A percentile compares a stretch with the other conserved stretches of the same genome.
Evolutionary conservation across 169 alveolate genomes (phyloP).

Genomic region (Cryptosporidium meleagridis): DNA sequence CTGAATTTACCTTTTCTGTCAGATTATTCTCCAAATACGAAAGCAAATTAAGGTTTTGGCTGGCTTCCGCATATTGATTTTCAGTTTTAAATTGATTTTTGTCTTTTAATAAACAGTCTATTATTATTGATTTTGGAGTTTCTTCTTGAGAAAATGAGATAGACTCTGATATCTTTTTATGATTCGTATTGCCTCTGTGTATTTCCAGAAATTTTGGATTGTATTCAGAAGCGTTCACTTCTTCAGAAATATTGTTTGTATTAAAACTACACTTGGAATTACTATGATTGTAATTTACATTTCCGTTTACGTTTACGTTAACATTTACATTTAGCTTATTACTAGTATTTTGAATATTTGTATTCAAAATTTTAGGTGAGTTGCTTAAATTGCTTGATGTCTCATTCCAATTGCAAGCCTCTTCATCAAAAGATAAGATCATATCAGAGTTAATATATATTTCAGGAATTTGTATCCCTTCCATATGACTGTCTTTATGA

Average conservation of each 20-base stretch:
- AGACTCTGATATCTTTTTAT: neutral
- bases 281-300: conserved; percentile 42
- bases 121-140: neutral
- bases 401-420: conserved; percentile 45
- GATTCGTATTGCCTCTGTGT: neutral
- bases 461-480: conserved; percentile 62
- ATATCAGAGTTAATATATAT: conserved; percentile 71
- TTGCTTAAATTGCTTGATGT: neutral
- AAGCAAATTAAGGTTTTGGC: neutral
- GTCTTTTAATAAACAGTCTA: conserved; percentile 5
- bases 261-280: neutral
- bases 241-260: conserved; percentile 16
- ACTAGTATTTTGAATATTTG: conserved; percentile 38
- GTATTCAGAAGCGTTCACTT: neutral
- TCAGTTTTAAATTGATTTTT: conserved; percentile 19
- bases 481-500: conserved; percentile 33
- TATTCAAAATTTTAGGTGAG: conserved; percentile 26
- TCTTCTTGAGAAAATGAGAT: conserved; percentile 25
- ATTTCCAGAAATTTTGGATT: neutral
- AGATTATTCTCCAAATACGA: conserved; percentile 6
- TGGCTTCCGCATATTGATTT: neutral
- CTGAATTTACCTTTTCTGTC: neutral
- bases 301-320: conserved; percentile 50
- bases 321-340: conserved; percentile 55
- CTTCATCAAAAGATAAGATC: conserved; percentile 68